These are phyloP conservation scores for Ramalina intermedia DNA, from an alignment of 495 filamentous ascomycete genomes.

Conservation along the genomic window DNA sequence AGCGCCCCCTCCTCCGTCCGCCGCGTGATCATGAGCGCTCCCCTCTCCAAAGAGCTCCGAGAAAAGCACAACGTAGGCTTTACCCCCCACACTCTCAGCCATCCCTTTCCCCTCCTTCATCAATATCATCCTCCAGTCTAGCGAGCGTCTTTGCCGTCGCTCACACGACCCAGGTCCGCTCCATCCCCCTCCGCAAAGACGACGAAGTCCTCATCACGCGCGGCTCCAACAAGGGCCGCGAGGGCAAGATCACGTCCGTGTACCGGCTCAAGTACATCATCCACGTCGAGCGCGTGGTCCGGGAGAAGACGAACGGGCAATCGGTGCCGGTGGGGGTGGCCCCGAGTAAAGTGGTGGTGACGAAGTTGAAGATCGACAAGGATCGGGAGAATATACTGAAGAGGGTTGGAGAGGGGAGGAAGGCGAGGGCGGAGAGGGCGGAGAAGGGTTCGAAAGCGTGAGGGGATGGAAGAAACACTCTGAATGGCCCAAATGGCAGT, in stretches of 20 bases:
- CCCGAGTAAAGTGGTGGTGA: constrained; percentile 88
- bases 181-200: constrained; percentile 95
- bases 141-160: not conserved
- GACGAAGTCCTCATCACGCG: constrained; percentile 86
- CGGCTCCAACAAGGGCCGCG: constrained; percentile 83
- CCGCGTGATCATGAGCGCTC: constrained; percentile 85
- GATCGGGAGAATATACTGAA: constrained; percentile 90
- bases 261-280: constrained; percentile 97
- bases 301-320: constrained; percentile 91
- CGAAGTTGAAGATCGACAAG: constrained; percentile 96
- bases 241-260: constrained; percentile 75
- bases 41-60: constrained; percentile 85
- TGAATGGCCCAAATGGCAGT: no score
- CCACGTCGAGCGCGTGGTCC: constrained; percentile 80
- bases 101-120: not conserved
- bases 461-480: not conserved
- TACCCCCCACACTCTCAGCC: constrained; percentile 10
- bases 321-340: constrained; percentile 76
- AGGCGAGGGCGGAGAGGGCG: constrained; percentile 24
- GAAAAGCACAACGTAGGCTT: constrained; percentile 83
- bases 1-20: constrained; percentile 78
- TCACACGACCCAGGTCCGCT: constrained; percentile 53
- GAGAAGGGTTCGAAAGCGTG: not conserved
- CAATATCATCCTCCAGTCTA: not conserved
- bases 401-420: constrained; percentile 63